Base-by-base conservation (phyloP, 176 grass and related monocot species). In the Thalia dealbata region DNA sequence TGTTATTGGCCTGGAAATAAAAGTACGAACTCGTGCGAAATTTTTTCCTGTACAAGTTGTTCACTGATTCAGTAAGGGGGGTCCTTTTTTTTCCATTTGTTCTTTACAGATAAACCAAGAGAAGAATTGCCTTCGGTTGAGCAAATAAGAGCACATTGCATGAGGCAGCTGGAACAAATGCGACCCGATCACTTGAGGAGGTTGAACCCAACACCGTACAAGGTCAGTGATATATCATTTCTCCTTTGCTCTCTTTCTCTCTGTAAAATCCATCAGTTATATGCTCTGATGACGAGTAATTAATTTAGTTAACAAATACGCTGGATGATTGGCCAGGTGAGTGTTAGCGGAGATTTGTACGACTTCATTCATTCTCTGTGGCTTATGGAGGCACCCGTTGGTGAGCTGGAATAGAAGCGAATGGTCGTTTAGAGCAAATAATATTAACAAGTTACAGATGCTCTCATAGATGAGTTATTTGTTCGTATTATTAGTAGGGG, bases 181-280 rank as follows among this genome's bases (percentile, higher is more conserved):
- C 80, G 90, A 0, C 79, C 87, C 41, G 95, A 99, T 82, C 95
- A 99, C 78, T 91, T 86, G 81, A 78, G 95, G 51, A 91, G 95
- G 68, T 79, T 99, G 75, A 99, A 99, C 30, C 90, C 95, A 4
- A 99, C 95, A 65, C 95, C 95, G 61, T 99, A 93, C 83, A 99
- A 99, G 90, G 95, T 99, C 80, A 1, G 59, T 11, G 12, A 23
- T 38, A n/a, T n/a, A n/a, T n/a, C n/a, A n/a, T n/a, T n/a, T n/a
- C n/a, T n/a, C n/a, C 32, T 1, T 38, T 38, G 1, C 32, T 38
- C 32, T 4, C 4, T 38, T 38, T 2, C 32, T 38, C 32, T 38
- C 32, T 38, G 32, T 38, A 38, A 38, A 38, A 38, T 2, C 27
- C n/a, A 50, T 14, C 24, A 50, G n/a, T 28, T 72, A 29, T 25